A percentile compares a stretch with the other conserved stretches of the same genome.
These are phyloP conservation scores for Acorus calamus DNA, from an alignment of 106 monocot species.

Conservation along the genomic window DNA sequence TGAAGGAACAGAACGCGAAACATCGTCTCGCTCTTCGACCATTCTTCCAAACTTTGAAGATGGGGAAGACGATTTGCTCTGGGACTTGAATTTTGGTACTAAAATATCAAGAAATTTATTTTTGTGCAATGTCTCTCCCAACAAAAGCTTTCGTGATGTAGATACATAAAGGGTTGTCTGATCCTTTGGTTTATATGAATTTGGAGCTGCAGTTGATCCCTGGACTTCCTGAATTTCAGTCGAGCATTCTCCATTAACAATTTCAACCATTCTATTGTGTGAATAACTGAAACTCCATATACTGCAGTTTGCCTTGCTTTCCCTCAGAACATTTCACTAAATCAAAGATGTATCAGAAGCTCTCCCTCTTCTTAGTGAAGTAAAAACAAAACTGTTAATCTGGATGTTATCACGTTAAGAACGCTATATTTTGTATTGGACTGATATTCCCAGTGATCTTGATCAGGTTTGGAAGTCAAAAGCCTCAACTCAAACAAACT, in stretches of 20 bases:
- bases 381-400: no score
- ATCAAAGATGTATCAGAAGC: no score
- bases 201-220: slow-evolving; percentile 3
- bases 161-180: slow-evolving; percentile 12
- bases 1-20: slow-evolving; percentile 37
- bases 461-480: no score
- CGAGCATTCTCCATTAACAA: slow-evolving; percentile 21
- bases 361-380: no score
- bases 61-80: slow-evolving; percentile 25
- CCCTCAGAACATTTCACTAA: no score
- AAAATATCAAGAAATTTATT: slow-evolving; percentile 14
- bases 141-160: slow-evolving; percentile 22
- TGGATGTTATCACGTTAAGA: no score
- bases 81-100: slow-evolving; percentile 21
- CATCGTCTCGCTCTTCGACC: slow-evolving; percentile 46
- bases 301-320: no score
- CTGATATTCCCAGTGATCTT: no score
- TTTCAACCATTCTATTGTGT: slow-evolving; percentile 33
- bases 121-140: slow-evolving; percentile 22
- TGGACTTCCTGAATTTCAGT: slow-evolving; percentile 47
- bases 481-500: no score
- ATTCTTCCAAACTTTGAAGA: slow-evolving; percentile 52
- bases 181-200: slow-evolving; percentile 11
- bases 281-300: neutral
- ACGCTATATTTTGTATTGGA: no score